Evolutionary conservation across 1,284 basidiomycete genomes (phyloP), one percentile per base, ranked within the genome.

Genomic region (Cerrena zonata): DNA sequence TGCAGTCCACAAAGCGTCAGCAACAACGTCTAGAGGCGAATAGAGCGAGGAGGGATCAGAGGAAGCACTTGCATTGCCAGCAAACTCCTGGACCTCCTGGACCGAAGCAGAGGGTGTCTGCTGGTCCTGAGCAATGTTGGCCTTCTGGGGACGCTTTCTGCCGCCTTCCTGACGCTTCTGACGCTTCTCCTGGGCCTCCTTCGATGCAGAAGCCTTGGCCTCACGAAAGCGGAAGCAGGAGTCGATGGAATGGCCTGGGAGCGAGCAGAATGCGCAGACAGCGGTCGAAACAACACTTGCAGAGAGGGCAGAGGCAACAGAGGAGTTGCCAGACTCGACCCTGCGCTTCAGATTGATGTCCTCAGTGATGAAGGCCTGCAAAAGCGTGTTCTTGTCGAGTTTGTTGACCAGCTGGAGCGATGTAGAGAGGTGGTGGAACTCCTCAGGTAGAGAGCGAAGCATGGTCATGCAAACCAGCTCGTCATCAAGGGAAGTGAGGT

Each of bases 1-100:
- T 54, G 61, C 56, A 59, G 57, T 64, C 65, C 64, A 69, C 47
- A 61, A 5, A 64, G 51, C 49, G 51, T 5, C 57, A 54, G 44
- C 52, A 57, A 37, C 56, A 58, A 50, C 50, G 50, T 7, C 37
- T 15, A 27, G 56, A 60, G 57, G 53, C 41, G 37, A 48, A 56
- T 34, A 59, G 42, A 22, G 21, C 10, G 42, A 27, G 24, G 42
- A 44, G 7, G 25, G 24, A 18, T 23, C 18, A 44, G 22, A 5
- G 24, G 12, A 22, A 22, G 42, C 42, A 44, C 25, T 37, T n/a
- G n/a, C n/a, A n/a, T n/a, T n/a, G 12, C 30, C 45, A 34, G 45
- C 25, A 13, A 19, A 27, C 30, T 47, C 30, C 5, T 7, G 15
- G 30, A 15, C 15, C 30, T 34, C 30, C 30, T 15, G 7, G n/a